Evolutionary conservation across 1,139 yeast species (phyloP).

Genomic region (Nakaseomyces kungkrabaensis): DNA sequence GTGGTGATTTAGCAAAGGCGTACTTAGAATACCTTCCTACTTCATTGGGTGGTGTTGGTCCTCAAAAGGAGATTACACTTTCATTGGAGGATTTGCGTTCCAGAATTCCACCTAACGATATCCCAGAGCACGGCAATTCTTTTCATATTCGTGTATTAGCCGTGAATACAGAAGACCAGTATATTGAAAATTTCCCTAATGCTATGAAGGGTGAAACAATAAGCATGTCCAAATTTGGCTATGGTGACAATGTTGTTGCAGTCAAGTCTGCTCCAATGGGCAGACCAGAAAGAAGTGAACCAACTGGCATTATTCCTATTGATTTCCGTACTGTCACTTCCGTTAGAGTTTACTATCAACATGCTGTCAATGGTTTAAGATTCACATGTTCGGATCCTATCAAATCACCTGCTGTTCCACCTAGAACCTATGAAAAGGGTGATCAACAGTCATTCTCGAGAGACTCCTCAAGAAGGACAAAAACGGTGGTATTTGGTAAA

Average conservation of each 20-base stretch:
- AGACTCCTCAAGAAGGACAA: conserved; percentile 18
- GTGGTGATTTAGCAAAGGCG: conserved; percentile 50
- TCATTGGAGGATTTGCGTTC: conserved; percentile 39
- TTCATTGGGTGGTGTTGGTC: conserved; percentile 51
- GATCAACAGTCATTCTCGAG: conserved; percentile 12
- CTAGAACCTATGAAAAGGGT: conserved; percentile 35
- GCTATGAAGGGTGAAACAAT: conserved; percentile 12
- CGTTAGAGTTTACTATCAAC: conserved; percentile 59
- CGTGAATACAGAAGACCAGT: conserved; percentile 34
- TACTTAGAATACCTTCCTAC: conserved; percentile 52
- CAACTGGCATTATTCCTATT: conserved; percentile 21
- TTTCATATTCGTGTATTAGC: conserved; percentile 43
- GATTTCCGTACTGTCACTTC: conserved; percentile 31
- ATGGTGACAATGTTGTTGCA: conserved; percentile 27
- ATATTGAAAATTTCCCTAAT: conserved; percentile 24
- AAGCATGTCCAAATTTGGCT: conserved; percentile 24
- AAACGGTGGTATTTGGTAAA: conserved; percentile 49
- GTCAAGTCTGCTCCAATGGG: conserved; percentile 42
- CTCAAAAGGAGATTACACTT: conserved; percentile 42
- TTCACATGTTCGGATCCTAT: conserved; percentile 14
- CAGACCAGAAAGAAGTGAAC: conserved; percentile 21
- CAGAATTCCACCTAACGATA: conserved; percentile 34
- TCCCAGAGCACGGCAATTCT: conserved; percentile 31
- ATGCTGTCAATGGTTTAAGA: conserved; percentile 69
- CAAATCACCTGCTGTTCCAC: conserved; percentile 37